Conservation (phyloP, 2,329 filamentous ascomycete species). For the Phoma herbarum region DNA sequence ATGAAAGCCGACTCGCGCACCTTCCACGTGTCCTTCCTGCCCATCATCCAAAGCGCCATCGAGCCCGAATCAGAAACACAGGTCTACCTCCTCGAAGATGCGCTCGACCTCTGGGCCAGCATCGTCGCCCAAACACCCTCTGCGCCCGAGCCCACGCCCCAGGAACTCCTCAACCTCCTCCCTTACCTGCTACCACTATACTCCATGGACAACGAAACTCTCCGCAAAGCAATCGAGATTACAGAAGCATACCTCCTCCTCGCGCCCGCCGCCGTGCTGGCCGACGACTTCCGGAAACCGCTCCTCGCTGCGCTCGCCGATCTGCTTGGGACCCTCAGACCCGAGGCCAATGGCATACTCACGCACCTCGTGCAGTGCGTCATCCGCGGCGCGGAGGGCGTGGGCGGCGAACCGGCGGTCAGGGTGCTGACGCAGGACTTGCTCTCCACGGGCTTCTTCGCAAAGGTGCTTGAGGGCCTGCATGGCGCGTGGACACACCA, state of each 20-base stretch:
- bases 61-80: constrained; percentile 70
- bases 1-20: constrained; percentile 80
- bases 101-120: constrained; percentile 85
- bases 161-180: constrained; percentile 54
- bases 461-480: constrained; percentile 59
- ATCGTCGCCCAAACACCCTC: constrained; percentile 70
- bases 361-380: constrained; percentile 58
- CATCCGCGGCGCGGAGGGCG: constrained; percentile 61
- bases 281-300: constrained; percentile 51
- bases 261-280: constrained; percentile 57
- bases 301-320: constrained; percentile 53
- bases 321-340: constrained; percentile 58
- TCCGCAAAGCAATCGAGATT: constrained; percentile 60
- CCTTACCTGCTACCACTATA: constrained; percentile 59
- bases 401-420: constrained; percentile 61
- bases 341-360: constrained; percentile 58
- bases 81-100: constrained; percentile 88
- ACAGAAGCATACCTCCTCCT: constrained; percentile 60
- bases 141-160: constrained; percentile 52
- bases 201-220: constrained; percentile 58
- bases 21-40: constrained; percentile 82
- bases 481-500: constrained; percentile 62
- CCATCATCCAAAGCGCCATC: constrained; percentile 81
- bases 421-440: constrained; percentile 62
- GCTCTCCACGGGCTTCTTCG: constrained; percentile 66